Evolutionary conservation across 257 asterid species (phyloP).

Genomic region (Plectranthus barbatus): DNA sequence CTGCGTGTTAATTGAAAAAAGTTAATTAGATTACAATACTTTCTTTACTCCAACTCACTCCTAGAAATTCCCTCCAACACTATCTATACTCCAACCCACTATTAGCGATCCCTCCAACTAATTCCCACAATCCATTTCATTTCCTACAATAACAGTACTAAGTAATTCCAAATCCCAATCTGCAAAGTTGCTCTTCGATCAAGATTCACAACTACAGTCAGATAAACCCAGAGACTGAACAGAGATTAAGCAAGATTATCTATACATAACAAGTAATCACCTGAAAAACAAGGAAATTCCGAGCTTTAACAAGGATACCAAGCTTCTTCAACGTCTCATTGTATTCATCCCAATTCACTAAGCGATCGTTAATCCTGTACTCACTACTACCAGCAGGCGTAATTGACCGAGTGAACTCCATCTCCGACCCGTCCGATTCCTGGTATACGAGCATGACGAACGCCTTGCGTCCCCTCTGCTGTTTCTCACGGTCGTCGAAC

Average conservation of each 20-base stretch:
- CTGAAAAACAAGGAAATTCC: slow-evolving; percentile 98
- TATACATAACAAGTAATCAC: slow-evolving; percentile 17
- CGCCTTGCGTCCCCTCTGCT: slow-evolving; percentile 79
- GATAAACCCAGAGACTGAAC: not conserved
- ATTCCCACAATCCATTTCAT: not conserved
- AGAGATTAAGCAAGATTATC: not conserved
- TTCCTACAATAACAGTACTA: not conserved
- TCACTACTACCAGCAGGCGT: slow-evolving; percentile 76
- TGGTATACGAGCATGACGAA: slow-evolving; percentile 71
- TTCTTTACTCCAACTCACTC: too few relatives aligned
- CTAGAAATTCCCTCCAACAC: too few relatives aligned
- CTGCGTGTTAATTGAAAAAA: too few relatives aligned
- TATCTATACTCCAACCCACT: not conserved
- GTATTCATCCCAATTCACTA: slow-evolving; percentile 77
- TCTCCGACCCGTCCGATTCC: slow-evolving; percentile 55
- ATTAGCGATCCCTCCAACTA: slow-evolving; percentile 7
- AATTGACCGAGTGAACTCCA: slow-evolving; percentile 76
- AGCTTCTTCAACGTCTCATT: slow-evolving; percentile 60
- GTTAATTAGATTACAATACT: not conserved
- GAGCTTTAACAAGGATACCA: slow-evolving; percentile 87
- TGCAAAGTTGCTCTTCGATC: not conserved
- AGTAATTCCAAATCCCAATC: not conserved
- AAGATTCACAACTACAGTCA: not conserved
- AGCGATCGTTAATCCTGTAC: slow-evolving; percentile 56
- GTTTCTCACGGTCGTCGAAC: slow-evolving; percentile 78